Evolutionary conservation across 73 alveolate species (phyloP).

Genomic region (Tetrahymena borealis): DNA sequence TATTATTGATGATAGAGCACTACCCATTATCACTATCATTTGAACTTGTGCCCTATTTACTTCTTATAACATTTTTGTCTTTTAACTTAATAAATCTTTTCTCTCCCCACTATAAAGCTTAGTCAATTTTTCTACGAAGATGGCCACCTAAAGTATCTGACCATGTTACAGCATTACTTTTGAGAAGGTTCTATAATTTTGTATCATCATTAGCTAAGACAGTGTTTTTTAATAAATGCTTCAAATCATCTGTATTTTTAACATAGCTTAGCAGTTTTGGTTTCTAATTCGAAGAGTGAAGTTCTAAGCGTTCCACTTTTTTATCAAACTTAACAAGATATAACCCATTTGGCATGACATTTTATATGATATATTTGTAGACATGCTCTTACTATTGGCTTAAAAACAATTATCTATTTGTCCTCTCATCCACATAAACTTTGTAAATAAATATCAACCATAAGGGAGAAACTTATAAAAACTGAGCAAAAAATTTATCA

Average conservation of each 20-base stretch:
- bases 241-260: not conserved
- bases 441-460: not conserved
- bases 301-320: not conserved
- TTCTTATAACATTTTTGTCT: not conserved
- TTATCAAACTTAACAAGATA: not conserved
- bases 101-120: not conserved
- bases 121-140: not conserved
- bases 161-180: not conserved
- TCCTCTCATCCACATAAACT: not conserved
- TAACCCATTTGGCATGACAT: not conserved
- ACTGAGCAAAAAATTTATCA: not conserved
- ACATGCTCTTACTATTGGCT: not conserved
- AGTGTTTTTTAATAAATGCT: not conserved
- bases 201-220: not conserved
- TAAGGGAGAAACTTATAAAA: not conserved
- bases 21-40: not conserved
- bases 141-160: not conserved
- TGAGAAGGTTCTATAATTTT: not conserved
- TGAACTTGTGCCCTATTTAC: not conserved
- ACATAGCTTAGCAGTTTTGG: not conserved
- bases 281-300: not conserved
- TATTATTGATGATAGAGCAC: not conserved
- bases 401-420: not conserved
- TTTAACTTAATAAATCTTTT: not conserved
- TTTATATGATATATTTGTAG: not conserved